phyloP scores from a whole-genome alignment of 2,329 filamentous ascomycete genomes.

The Epichloe baconii region DNA sequence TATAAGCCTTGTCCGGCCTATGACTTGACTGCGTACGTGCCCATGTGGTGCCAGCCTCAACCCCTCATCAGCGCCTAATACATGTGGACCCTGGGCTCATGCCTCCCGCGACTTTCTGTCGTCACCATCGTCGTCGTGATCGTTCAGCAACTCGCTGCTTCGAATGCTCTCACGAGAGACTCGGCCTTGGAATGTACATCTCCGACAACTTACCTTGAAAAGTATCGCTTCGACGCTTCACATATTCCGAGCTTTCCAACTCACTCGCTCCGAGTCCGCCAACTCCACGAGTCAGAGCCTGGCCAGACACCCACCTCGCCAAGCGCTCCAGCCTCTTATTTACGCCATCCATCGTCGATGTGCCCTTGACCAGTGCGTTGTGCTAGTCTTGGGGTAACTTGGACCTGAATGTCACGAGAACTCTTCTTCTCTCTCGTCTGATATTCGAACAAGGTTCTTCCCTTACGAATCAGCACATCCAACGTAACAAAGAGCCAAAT shows the following conservation, averaged over 20 bases:
- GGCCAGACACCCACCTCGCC: too few species aligned
- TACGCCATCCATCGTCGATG: background rate
- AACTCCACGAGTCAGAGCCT: too few species aligned
- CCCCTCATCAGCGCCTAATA: too few species aligned
- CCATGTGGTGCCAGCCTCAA: too few species aligned
- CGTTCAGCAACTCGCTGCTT: background rate
- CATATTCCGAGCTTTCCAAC: background rate
- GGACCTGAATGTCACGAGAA: background rate
- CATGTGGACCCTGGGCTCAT: too few species aligned
- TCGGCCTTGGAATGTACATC: too few species aligned
- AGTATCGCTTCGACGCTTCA: background rate
- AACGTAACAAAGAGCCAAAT: background rate
- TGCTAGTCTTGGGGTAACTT: background rate
- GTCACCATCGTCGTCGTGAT: background rate
- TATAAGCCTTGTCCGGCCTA: too few species aligned
- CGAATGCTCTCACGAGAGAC: background rate
- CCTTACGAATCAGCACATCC: slow-evolving; percentile 11
- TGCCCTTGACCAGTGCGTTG: background rate
- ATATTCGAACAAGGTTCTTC: background rate
- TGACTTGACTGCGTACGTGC: too few species aligned
- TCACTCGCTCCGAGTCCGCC: too few species aligned
- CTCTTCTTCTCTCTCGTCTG: background rate
- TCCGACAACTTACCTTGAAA: background rate
- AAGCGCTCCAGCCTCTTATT: too few species aligned
- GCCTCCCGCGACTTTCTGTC: background rate